phyloP scores from a whole-genome alignment of 2,329 filamentous ascomycete genomes.

The Fusarium stilboides region DNA sequence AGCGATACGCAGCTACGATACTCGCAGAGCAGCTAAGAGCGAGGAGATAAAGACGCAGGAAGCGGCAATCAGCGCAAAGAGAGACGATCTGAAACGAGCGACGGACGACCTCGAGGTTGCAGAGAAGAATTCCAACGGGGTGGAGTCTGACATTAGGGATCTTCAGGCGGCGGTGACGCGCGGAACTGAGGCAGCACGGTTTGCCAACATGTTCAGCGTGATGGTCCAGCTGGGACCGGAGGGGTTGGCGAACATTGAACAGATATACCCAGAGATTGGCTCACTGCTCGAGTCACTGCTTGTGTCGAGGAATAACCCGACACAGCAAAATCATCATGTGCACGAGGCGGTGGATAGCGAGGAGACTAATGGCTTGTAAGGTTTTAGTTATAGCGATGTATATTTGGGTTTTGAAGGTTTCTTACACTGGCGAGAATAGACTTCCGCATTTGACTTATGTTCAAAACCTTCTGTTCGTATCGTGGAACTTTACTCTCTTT shows the following conservation, averaged over 20 bases:
- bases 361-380: conserved; percentile 39
- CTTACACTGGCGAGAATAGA: conserved; percentile 23
- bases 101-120: conserved; percentile 37
- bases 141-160: conserved; percentile 47
- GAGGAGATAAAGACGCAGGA: conserved; percentile 50
- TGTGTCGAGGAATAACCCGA: conserved; percentile 35
- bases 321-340: conserved; percentile 34
- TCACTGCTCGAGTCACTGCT: conserved; percentile 48
- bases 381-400: conserved; percentile 25
- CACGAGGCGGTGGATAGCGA: conserved; percentile 34
- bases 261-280: conserved; percentile 52
- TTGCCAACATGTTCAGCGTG: conserved; percentile 49
- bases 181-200: conserved; percentile 45
- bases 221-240: conserved; percentile 49
- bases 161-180: conserved; percentile 44
- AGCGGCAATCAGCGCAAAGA: conserved; percentile 37
- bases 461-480: background rate
- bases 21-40: conserved; percentile 44
- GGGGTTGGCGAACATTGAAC: conserved; percentile 48
- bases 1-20: conserved; percentile 48
- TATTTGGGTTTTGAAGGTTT: conserved; percentile 12
- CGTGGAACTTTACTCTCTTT: background rate
- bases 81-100: conserved; percentile 40
- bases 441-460: conserved; percentile 4
- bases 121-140: conserved; percentile 35